Evolutionary conservation across 352 stramenopile species (phyloP), one percentile per base, ranked within the genome.

Genomic region (Globisporangium spinosum): DNA sequence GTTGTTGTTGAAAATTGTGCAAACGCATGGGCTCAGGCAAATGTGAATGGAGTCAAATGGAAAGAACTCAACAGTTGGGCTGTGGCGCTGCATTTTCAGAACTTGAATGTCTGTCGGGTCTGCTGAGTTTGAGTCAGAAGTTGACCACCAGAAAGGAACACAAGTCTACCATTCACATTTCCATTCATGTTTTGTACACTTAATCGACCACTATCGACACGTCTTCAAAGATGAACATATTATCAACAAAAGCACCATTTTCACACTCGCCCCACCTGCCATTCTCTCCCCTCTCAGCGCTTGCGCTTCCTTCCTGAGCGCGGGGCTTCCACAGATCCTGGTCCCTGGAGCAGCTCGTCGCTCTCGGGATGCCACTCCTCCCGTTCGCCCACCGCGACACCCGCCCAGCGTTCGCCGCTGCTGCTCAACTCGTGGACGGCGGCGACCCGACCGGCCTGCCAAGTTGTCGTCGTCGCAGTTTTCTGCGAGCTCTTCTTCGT

Each of bases 1-100:
- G 56, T 35, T 35, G 20, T 62, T 49, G 29, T 60, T 23, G 55
- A 32, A 25, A 61, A n/a, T 47, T 62, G 20, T 47, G 56, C 8
- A 43, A 29, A 5, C 56, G n/a, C 43, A 20, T 27, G 22, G 47
- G 54, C 27, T 34, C 29, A 27, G 8, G 32, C 32, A 10, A 45
- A 62, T 47, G 29, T 32, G 20, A 32, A 49, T 62, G 32, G 12
- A 43, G 32, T 27, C 4, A 43, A 51, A 22, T 22, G 17, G 9
- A 17, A 54, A 54, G 45, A 54, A 10, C 10, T 22, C 7, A 22
- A n/a, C 20, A 25, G 2, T 54, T 54, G 47, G 20, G 7, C n/a
- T 20, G 35, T 51, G 13, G 13, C 43, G 43, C 13, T 54, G 47
- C 20, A 27, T 54, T 54, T 54, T 54, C 13, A 47, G 40, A 17